A percentile compares a stretch with the other conserved stretches of the same genome.
These are phyloP conservation scores for Trichoderma atrobrunneum DNA, from an alignment of 2,329 filamentous ascomycete genomes.

Conservation along the genomic window DNA sequence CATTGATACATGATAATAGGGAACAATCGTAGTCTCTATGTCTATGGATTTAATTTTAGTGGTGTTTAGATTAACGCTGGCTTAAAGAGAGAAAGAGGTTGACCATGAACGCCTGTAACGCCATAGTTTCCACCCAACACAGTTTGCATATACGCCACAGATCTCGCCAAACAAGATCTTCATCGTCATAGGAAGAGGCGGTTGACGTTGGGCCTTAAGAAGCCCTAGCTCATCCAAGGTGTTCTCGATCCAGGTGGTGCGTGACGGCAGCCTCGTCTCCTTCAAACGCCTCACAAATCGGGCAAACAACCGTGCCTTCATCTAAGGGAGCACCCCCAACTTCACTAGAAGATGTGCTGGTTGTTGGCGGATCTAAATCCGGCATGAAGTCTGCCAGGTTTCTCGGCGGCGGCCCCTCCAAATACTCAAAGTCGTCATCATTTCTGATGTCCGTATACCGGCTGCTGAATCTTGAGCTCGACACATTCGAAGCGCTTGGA, in stretches of 20 bases:
- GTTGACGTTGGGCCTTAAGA: neutral
- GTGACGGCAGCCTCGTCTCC: conserved; percentile 67
- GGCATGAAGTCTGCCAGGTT: conserved; percentile 49
- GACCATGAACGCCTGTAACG: neutral
- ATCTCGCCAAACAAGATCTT: neutral
- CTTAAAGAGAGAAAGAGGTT: neutral
- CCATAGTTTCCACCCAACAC: neutral
- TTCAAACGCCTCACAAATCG: conserved; percentile 63
- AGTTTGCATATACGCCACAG: neutral
- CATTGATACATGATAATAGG: neutral
- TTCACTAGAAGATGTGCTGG: neutral
- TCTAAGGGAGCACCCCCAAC: neutral
- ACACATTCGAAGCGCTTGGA: neutral
- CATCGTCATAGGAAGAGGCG: neutral
- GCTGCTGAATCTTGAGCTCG: conserved; percentile 29
- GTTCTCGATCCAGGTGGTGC: conserved; percentile 56
- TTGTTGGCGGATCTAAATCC: neutral
- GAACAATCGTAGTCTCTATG: neutral
- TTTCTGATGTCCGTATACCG: conserved; percentile 36
- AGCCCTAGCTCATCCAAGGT: conserved; percentile 25
- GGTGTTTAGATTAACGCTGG: neutral
- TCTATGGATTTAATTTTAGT: neutral
- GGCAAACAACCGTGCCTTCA: conserved; percentile 46
- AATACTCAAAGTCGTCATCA: conserved; percentile 34
- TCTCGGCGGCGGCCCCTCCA: conserved; percentile 39